phyloP scores from a whole-genome alignment of 176 grass and related monocot genomes.

The Puccinellia tenuiflora region DNA sequence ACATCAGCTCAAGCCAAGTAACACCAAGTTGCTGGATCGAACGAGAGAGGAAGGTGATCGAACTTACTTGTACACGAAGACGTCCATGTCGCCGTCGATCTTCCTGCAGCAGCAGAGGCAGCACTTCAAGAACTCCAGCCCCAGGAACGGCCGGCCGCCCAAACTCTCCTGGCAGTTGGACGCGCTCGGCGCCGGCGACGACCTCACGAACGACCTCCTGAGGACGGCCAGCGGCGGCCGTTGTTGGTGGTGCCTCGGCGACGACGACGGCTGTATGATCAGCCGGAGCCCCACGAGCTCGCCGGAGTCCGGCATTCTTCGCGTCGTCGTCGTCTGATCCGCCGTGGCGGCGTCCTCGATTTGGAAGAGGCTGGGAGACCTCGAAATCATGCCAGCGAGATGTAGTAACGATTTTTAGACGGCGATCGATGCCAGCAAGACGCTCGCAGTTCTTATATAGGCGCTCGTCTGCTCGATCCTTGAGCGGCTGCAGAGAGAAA shows the following conservation, averaged over 20 bases:
- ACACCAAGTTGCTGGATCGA: too few species aligned
- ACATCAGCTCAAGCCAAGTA: neutral
- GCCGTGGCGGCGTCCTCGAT: slow-evolving; percentile 15
- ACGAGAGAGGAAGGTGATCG: neutral
- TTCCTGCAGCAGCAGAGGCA: slow-evolving; percentile 61
- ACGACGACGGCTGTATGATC: slow-evolving; percentile 57
- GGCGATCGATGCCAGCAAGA: neutral
- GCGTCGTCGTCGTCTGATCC: neutral
- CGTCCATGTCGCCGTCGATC: slow-evolving; percentile 53
- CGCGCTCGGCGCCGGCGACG: neutral
- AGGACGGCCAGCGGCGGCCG: slow-evolving; percentile 20
- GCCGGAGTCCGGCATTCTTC: neutral
- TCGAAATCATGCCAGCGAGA: slow-evolving; percentile 18
- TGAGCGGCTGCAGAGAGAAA: neutral
- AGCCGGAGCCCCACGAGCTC: slow-evolving; percentile 54
- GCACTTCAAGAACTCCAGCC: slow-evolving; percentile 49
- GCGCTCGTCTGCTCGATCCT: neutral
- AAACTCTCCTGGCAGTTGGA: neutral
- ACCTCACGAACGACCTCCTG: slow-evolving; percentile 24
- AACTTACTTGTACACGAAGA: slow-evolving; percentile 75
- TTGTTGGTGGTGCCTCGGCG: neutral
- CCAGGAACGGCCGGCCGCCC: neutral
- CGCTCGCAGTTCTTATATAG: neutral
- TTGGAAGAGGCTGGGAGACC: slow-evolving; percentile 26
- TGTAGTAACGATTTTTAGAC: neutral